Percentiles rank a stretch among this genome's conserved stretches.
These are phyloP conservation scores for Calonectria leucothoes DNA, from an alignment of 2,329 filamentous ascomycete species.

Conservation along the genomic window DNA sequence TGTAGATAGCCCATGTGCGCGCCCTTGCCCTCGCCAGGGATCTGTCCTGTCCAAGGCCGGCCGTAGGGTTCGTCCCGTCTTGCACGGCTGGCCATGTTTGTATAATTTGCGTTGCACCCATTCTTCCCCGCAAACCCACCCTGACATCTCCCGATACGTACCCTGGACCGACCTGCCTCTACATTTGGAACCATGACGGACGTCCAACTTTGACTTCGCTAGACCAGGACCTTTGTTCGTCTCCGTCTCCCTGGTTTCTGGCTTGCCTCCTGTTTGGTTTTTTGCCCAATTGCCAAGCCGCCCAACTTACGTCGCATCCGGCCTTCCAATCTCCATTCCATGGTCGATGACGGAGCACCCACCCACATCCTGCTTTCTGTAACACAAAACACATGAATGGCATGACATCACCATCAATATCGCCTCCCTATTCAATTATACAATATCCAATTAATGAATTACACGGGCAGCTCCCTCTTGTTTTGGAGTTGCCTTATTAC, in stretches of 20 bases:
- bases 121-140: conserved; percentile 8
- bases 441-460: neutral
- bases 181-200: neutral
- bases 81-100: neutral
- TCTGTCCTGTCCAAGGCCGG: neutral
- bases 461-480: neutral
- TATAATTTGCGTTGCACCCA: neutral
- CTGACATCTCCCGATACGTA: conserved; percentile 9
- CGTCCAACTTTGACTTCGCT: neutral
- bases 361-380: neutral
- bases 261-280: neutral
- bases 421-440: neutral
- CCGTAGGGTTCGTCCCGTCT: conserved; percentile 9
- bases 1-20: neutral
- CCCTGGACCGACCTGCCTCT: neutral
- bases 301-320: neutral
- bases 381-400: neutral
- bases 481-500: neutral
- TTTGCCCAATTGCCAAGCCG: neutral
- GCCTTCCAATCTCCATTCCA: neutral
- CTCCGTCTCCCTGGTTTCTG: neutral
- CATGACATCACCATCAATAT: neutral
- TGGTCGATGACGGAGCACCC: neutral
- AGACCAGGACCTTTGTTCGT: neutral
- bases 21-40: conserved; percentile 1